Base-by-base conservation (phyloP, 169 alveolate species). In the Plasmodium ovale region DNA sequence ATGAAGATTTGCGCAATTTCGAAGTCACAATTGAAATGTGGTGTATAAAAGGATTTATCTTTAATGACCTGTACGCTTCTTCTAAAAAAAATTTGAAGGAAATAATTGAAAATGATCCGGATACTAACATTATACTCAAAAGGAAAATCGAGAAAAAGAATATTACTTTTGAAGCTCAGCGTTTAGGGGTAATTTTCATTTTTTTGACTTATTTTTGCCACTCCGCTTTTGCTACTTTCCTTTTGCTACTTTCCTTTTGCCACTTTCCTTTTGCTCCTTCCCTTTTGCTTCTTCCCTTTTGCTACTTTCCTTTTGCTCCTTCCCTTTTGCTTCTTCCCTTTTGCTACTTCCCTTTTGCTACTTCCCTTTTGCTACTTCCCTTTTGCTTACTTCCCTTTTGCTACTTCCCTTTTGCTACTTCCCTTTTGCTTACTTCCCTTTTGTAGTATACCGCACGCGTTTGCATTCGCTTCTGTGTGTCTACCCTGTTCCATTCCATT, bases 1-100 rank as follows among this genome's bases (percentile, higher is more conserved):
- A 95, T 69, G 94, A 95, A 25, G 96, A 95, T 56, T 89, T 95
- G 64, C 89, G 94, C 21, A 89, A 94, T 87, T 95, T 92, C 70
- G 92, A 89, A 64, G 82, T 95, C 31, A 71, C 77, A 42, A 94
- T 95, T 6, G 96, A 95, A 53, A 71, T 95, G 91, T 95, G 97
- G 97, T 35, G 93, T 25, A 94, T 93, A 59, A 94, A 92, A 33
- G 84, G 91, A 27, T 56, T 94, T 64, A 69, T 92, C 29, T 92
- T 95, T 72, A 95, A 95, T 82, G 92, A 92, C 21, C 68, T 95
- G 21, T 92, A 91, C 84, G 96, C 97, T 3, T 77, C 94, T 23
- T 92, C 93, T 16, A 88, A 70, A 39, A 53, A 92, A 29, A 94
- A 95, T 5, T 94, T 95, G 56, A 91, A 87, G 33, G 97, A 95